Evolutionary conservation across 371 early-diverging fungal species (phyloP).

Genomic region (Rhizomucor pusillus): DNA sequence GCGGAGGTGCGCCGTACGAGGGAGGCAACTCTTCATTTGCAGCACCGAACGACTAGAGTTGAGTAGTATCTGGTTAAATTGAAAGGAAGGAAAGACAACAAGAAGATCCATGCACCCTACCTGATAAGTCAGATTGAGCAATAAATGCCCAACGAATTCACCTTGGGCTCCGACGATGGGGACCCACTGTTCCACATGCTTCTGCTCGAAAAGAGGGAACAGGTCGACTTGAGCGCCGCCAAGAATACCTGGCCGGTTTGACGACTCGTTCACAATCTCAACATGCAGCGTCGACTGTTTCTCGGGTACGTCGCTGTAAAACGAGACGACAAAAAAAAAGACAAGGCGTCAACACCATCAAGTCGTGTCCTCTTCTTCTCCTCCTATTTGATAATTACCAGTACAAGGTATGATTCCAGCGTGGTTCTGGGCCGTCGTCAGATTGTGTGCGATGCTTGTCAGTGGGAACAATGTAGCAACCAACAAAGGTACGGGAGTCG

Average conservation of each 20-base stretch:
- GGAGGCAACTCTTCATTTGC: slow-evolving; percentile 7
- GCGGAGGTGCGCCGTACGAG: slow-evolving; percentile 16
- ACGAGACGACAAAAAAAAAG: background rate
- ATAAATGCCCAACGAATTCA: slow-evolving; percentile 21
- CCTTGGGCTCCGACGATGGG: slow-evolving; percentile 16
- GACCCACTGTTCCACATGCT: slow-evolving; percentile 32
- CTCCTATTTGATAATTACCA: slow-evolving; percentile 17
- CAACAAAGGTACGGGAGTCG: slow-evolving; percentile 29
- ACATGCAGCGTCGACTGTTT: slow-evolving; percentile 15
- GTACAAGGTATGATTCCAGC: slow-evolving; percentile 29
- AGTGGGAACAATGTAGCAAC: slow-evolving; percentile 30
- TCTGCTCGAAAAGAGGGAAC: slow-evolving; percentile 15
- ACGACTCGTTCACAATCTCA: slow-evolving; percentile 38
- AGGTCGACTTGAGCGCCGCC: slow-evolving; percentile 27
- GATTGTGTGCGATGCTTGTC: slow-evolving; percentile 43
- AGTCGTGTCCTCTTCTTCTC: background rate
- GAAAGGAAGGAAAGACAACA: too few relatives aligned
- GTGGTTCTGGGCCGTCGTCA: slow-evolving; percentile 33
- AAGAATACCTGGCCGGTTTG: slow-evolving; percentile 28
- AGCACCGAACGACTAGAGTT: too few relatives aligned
- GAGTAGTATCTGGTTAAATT: too few relatives aligned
- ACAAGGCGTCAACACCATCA: background rate
- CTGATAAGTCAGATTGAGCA: slow-evolving; percentile 15
- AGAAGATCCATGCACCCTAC: too few relatives aligned
- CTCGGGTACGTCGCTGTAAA: slow-evolving; percentile 23